Evolutionary conservation across 2,329 filamentous ascomycete genomes (phyloP), one percentile per base, ranked within the genome.

Genomic region (Trichoderma afroharzianum): DNA sequence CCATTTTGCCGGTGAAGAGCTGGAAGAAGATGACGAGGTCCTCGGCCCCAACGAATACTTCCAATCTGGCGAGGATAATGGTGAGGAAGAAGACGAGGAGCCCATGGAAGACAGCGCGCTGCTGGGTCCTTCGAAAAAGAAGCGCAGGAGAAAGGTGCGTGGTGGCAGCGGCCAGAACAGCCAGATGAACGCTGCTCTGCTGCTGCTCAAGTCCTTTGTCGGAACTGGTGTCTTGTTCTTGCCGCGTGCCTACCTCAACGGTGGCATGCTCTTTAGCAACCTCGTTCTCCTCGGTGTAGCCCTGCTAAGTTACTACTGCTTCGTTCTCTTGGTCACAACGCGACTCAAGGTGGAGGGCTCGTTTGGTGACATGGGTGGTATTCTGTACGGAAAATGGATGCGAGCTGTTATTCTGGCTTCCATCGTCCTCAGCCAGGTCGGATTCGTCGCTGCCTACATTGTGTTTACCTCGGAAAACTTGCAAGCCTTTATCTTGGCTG

Each of bases 191-290:
- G 95, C 96, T 11, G 91, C 93, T 12, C 82, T 98, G 76, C 87
- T 99, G 68, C 86, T 99, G 55, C 89, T 99, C 75, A 99, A 99
- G 84, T 98, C 95, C 0, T 99, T 99, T 79, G 96, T 99, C 62
- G 96, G 97, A 24, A 99, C 96, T 0, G 95, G 95, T 70, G 95
- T 98, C 9, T 85, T 98, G 18, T 98, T 98, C 83, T 84, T 98
- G 39, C 95, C 95, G 0, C 91, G 94, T 62, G 95, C 96, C 5
- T 99, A 96, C 79, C 88, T 98, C 74, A 99, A 97, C 77, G 96
- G 96, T 68, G 96, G 96, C 72, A 98, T 99, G 95, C 84, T 97
- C 18, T 99, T 99, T 82, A 97, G 94, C 77, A 97, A 97, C 79
- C 75, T 97, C 66, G 92, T 99, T 18, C 88, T 99, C n/a, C 85